Percentiles rank a stretch among this genome's conserved stretches.
Conservation (phyloP, 1,284 basidiomycete species). For the Ceratobasidium sp. region DNA sequence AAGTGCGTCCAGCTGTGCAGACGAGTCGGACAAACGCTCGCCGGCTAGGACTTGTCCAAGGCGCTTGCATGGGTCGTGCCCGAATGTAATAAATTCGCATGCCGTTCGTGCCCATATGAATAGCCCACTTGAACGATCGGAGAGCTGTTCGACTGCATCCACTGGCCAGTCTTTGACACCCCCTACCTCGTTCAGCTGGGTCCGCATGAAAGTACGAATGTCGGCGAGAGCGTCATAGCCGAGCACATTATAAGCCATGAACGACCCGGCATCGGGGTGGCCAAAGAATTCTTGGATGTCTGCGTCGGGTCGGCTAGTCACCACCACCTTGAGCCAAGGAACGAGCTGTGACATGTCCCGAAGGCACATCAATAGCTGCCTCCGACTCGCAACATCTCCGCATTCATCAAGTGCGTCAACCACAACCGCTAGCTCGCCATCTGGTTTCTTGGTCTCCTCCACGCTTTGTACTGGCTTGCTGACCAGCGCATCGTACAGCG, state of each 20-base stretch:
- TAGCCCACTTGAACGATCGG: slow-evolving; percentile 1
- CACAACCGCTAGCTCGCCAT: slow-evolving; percentile 12
- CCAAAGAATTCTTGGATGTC: slow-evolving; percentile 20
- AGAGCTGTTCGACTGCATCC: background rate
- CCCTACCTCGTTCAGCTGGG: background rate
- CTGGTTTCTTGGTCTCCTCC: background rate
- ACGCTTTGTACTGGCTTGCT: slow-evolving; percentile 11
- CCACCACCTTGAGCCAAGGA: slow-evolving; percentile 16
- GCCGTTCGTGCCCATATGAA: slow-evolving; percentile 44
- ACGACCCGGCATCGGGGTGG: background rate
- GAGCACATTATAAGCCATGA: background rate
- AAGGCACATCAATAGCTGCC: background rate
- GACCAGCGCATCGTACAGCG: background rate
- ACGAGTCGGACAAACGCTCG: background rate
- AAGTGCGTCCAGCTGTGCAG: background rate
- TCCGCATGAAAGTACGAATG: slow-evolving; percentile 2
- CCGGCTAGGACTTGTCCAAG: background rate
- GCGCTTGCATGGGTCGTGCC: background rate
- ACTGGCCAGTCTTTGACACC: background rate
- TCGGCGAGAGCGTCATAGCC: slow-evolving; percentile 15
- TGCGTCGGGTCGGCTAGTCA: slow-evolving; percentile 39
- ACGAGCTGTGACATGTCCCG: slow-evolving; percentile 1
- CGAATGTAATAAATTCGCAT: slow-evolving; percentile 17
- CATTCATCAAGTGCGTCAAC: slow-evolving; percentile 48
- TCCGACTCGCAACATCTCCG: background rate